phyloP scores from a whole-genome alignment of 2,329 filamentous ascomycete species.

The Colletotrichum coccodes region DNA sequence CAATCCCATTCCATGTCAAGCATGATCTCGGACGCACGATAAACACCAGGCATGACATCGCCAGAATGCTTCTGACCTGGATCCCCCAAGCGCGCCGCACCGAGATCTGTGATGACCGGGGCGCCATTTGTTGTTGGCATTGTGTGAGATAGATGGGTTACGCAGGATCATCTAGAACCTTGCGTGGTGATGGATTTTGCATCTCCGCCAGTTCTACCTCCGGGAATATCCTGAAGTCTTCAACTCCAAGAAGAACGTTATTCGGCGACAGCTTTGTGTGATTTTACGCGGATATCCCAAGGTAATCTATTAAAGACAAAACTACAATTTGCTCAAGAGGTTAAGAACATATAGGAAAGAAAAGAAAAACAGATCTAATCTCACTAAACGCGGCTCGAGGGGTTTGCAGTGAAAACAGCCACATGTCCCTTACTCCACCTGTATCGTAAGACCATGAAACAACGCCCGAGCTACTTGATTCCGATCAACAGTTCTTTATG shows the following conservation, averaged over 20 bases:
- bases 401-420: too few species aligned
- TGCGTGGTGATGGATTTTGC: constrained; percentile 36
- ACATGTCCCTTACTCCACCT: too few species aligned
- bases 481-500: too few species aligned
- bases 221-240: constrained; percentile 26
- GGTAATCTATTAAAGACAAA: too few species aligned
- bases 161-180: constrained; percentile 39
- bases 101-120: constrained; percentile 42
- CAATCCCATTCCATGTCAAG: constrained; percentile 44
- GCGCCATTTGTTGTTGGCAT: constrained; percentile 36
- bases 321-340: too few species aligned
- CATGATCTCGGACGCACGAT: constrained; percentile 45
- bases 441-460: too few species aligned
- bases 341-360: too few species aligned
- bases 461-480: too few species aligned
- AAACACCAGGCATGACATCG: constrained; percentile 44
- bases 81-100: constrained; percentile 39
- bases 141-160: constrained; percentile 38
- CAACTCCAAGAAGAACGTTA: constrained; percentile 36
- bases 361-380: too few species aligned
- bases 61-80: constrained; percentile 26
- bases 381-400: too few species aligned
- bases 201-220: constrained; percentile 25
- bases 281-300: too few species aligned
- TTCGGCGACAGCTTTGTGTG: background rate